Conservation (phyloP, 768 basidiomycete genomes). For the Tylopilus rubrobrunneus region DNA sequence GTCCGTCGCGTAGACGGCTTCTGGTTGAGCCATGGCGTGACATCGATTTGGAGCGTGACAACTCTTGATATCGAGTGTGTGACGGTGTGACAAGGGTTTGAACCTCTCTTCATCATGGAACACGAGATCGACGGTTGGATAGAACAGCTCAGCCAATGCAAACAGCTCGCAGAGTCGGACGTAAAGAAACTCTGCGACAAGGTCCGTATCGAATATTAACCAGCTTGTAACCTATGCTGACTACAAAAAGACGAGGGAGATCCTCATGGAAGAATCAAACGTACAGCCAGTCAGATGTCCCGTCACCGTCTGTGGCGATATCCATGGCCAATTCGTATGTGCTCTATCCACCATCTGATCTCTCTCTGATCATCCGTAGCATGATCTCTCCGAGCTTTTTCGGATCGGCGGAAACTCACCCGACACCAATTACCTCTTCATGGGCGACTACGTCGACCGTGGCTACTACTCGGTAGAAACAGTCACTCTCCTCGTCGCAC, state of each 20-base stretch:
- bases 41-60: constrained; percentile 24
- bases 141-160: constrained; percentile 93
- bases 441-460: constrained; percentile 99
- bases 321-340: constrained; percentile 99
- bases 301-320: constrained; percentile 99
- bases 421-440: constrained; percentile 99
- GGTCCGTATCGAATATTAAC: constrained; percentile 33
- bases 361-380: constrained; percentile 52
- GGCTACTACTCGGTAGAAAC: constrained; percentile 99
- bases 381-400: constrained; percentile 98
- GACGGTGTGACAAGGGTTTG: constrained; percentile 25
- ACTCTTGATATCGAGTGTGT: constrained; percentile 25
- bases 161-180: constrained; percentile 91
- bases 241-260: constrained; percentile 79
- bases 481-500: constrained; percentile 92
- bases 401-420: constrained; percentile 98
- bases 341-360: constrained; percentile 18
- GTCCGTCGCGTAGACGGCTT: constrained; percentile 83
- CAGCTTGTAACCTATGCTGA: too few species aligned
- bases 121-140: constrained; percentile 96
- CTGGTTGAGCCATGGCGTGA: constrained; percentile 39
- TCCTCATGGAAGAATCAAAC: constrained; percentile 98
- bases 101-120: constrained; percentile 36
- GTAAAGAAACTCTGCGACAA: constrained; percentile 99
- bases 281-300: constrained; percentile 98